phyloP scores from a whole-genome alignment of 352 stramenopile species.

The Globisporangium megalacanthum region DNA sequence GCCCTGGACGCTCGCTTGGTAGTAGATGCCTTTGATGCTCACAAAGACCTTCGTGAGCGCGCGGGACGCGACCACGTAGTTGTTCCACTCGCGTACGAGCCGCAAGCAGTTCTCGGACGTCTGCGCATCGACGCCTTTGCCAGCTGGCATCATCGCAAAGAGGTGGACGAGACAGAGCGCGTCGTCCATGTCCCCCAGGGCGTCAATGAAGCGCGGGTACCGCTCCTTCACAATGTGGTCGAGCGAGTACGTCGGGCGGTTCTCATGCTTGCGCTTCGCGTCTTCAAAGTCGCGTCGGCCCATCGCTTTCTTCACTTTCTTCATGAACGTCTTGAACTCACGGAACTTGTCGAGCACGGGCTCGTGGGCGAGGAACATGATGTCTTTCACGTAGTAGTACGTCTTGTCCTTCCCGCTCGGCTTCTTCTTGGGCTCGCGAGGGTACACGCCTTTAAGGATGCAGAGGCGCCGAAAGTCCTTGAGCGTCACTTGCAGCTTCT shows the following conservation, averaged over 20 bases:
- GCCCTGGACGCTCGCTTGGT: constrained; percentile 93
- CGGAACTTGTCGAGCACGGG: constrained; percentile 98
- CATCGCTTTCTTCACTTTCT: constrained; percentile 91
- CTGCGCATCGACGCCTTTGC: constrained; percentile 82
- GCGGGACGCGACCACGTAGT: constrained; percentile 90
- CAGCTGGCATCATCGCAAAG: constrained; percentile 94
- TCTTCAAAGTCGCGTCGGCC: constrained; percentile 81
- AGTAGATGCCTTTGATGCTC: constrained; percentile 99
- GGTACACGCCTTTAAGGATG: constrained; percentile 99
- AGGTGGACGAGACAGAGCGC: constrained; percentile 96
- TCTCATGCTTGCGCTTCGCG: constrained; percentile 75
- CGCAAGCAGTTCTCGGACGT: constrained; percentile 89
- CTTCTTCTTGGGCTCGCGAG: constrained; percentile 95
- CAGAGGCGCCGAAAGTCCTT: constrained; percentile 99
- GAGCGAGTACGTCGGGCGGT: constrained; percentile 92
- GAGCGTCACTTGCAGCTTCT: constrained; percentile 94
- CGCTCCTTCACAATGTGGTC: constrained; percentile 99
- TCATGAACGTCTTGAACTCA: constrained; percentile 98
- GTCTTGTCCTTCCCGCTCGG: constrained; percentile 94
- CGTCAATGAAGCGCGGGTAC: constrained; percentile 97
- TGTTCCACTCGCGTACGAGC: constrained; percentile 95
- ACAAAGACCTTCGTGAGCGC: constrained; percentile 98
- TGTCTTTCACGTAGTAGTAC: constrained; percentile 99
- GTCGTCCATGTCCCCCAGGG: constrained; percentile 98
- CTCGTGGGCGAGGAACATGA: constrained; percentile 97